Base-by-base conservation (phyloP, 441 rosid genomes). In the Pelargonium cotyledonis region DNA sequence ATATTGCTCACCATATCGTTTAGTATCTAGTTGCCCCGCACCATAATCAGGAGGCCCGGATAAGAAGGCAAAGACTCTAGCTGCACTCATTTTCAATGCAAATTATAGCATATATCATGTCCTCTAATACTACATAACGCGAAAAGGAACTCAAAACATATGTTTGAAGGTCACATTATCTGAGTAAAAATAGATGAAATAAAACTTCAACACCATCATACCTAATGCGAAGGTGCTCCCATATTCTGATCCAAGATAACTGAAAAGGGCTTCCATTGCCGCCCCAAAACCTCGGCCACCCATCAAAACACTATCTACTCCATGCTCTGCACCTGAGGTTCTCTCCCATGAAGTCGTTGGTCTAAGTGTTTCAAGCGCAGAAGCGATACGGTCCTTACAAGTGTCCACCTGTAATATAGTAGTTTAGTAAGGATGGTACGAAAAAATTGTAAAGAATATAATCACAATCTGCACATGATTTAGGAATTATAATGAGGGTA, bases 41-140 rank as follows among this genome's bases (percentile, higher is more conserved):
- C 99, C 99, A 78, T 89, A 85, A 84, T 95, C 98, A 80, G 98
- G 99, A 81, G 96, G 96, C 72, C 99, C 99, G 68, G 99, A 95
- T 47, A 92, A 66, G 79, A 90, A 92, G 70, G 96, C 89, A 80
- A 89, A 95, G 49, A 92, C 92, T 83, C 98, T 89, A 73, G 98
- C 99, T 95, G 92, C 87, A 85, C 46, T 68, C 38, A 79, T 18
- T 72, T 64, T 44, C 74, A 80, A 77, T 66, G 70, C 70, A 70
- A 74, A 65, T 62, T 58, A 72, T 5, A 58, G 65, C 66, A 65
- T 55, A 31, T 29, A 73, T 66, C 8, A 9, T 53, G 40, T 64
- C 41, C 41, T 15, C 46, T 19, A 0, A 14, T 63, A 40, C 65
- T 53, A 65, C n/a, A 21, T 26, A 58, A 14, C 4, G 44, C 68